Evolutionary conservation across 2,329 filamentous ascomycete species (phyloP).

Genomic region (Macroventuria anomochaeta): DNA sequence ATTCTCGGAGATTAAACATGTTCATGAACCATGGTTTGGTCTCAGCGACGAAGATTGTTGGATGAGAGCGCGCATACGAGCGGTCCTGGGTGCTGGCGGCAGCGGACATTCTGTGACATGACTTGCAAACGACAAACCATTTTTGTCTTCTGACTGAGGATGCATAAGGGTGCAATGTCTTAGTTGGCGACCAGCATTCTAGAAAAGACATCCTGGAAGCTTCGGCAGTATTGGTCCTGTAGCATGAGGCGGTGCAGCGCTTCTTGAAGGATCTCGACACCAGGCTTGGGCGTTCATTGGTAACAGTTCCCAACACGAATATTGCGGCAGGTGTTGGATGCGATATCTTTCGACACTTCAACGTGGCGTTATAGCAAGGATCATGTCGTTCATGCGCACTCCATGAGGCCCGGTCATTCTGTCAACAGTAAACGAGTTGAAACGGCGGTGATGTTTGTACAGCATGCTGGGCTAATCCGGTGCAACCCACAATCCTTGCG

Average conservation of each 20-base stretch:
- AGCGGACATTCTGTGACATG: constrained; percentile 31
- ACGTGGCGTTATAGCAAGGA: constrained; percentile 15
- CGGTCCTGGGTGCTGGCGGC: constrained; percentile 14
- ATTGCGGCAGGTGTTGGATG: constrained; percentile 7
- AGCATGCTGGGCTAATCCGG: constrained; percentile 22
- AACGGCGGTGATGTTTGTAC: constrained; percentile 34
- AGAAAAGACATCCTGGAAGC: constrained; percentile 24
- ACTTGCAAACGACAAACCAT: constrained; percentile 21
- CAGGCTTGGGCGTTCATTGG: constrained; percentile 29
- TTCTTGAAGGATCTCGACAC: constrained; percentile 30
- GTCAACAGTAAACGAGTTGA: constrained; percentile 34
- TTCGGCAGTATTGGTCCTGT: constrained; percentile 20
- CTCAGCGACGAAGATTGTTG: constrained; percentile 17
- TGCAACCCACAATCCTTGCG: constrained; percentile 20
- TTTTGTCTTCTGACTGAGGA: constrained; percentile 23
- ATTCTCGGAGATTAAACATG: constrained; percentile 14
- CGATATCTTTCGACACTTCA: constrained; percentile 8
- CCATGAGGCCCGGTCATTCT: constrained; percentile 24
- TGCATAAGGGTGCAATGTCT: constrained; percentile 25
- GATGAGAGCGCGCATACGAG: constrained; percentile 20
- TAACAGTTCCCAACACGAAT: constrained; percentile 6
- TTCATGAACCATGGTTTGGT: constrained; percentile 16
- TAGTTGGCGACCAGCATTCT: constrained; percentile 27
- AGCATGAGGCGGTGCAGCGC: constrained; percentile 42
- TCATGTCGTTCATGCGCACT: constrained; percentile 27